Conservation (phyloP, 192 early-diverging fungal species). For the Fimicolochytrium jonesii region DNA sequence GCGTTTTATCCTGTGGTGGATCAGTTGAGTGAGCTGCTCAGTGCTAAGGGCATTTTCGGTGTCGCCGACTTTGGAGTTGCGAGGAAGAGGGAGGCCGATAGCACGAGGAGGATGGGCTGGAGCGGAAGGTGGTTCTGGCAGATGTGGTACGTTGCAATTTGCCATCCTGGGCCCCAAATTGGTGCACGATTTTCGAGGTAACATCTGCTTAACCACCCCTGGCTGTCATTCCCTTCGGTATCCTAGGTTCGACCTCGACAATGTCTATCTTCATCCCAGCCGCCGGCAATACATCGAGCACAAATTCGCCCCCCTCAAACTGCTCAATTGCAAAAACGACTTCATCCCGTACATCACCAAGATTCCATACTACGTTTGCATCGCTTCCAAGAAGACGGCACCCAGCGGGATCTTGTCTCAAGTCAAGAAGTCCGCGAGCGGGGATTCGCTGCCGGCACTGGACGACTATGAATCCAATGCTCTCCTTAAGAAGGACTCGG, state of each 20-base stretch:
- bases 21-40: conserved; percentile 54
- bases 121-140: conserved; percentile 80
- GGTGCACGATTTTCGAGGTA: too few relatives aligned
- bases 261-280: conserved; percentile 71
- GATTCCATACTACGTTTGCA: conserved; percentile 86
- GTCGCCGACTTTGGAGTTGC: conserved; percentile 79
- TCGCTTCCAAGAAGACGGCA: conserved; percentile 61
- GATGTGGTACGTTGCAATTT: too few relatives aligned
- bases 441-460: too few relatives aligned
- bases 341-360: conserved; percentile 69
- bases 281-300: conserved; percentile 84
- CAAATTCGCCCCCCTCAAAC: conserved; percentile 72
- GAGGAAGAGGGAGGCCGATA: conserved; percentile 45
- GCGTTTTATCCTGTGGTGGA: conserved; percentile 65
- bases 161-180: too few relatives aligned
- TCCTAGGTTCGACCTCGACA: conserved; percentile 69
- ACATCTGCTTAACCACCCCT: not conserved
- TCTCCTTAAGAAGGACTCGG: too few relatives aligned
- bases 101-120: conserved; percentile 70
- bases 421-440: too few relatives aligned
- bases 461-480: too few relatives aligned
- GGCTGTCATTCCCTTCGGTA: not conserved
- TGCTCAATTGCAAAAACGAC: conserved; percentile 66
- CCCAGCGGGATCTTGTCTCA: too few relatives aligned
- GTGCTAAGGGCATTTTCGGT: conserved; percentile 64